Evolutionary conservation across 441 rosid genomes (phyloP), one percentile per base, ranked within the genome.

Genomic region (Lepidium campestre): DNA sequence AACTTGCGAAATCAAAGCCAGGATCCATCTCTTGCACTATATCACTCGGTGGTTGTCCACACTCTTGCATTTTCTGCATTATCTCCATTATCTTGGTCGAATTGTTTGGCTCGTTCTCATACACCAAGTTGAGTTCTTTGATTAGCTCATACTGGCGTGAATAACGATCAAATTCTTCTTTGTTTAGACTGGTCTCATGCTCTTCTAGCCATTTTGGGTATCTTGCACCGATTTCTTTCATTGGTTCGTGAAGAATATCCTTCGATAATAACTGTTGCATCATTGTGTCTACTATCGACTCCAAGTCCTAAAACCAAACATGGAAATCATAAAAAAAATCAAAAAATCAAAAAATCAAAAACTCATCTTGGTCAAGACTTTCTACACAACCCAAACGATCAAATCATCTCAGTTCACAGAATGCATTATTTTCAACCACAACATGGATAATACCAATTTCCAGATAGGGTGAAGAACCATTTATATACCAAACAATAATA

Each of bases 51-150:
- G 97, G 98, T 65, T 94, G 97, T 53, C 99, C 99, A 52, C 97
- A 94, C 63, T 94, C 99, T 80, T 94, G 99, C 99, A 94, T 91
- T 75, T 91, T 91, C 83, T 86, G 97, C 99, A 94, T 87, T 25
- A 94, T 89, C 57, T 91, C 96, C 57, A 86, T 82, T 23, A 94
- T 89, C 86, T 80, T 89, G 72, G 81, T 86, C 61, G 81, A 86
- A 80, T 80, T 83, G 62, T 72, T 74, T 18, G 97, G 85, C 54
- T 94, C 96, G 14, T 67, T 84, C 64, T 91, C 99, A 25, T 91
- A 94, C 63, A 91, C 99, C 70, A 69, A 84, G 66, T 87, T 89
- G 54, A 94, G 96, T 57, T 80, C 84, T 54, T 79, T 89, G 57
- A 94, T 86, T 35, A 94, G 87, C 72, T 86, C 83, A 67, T 86